Conservation (phyloP, 139 green algal genomes). For the Haematococcus lacustris region DNA sequence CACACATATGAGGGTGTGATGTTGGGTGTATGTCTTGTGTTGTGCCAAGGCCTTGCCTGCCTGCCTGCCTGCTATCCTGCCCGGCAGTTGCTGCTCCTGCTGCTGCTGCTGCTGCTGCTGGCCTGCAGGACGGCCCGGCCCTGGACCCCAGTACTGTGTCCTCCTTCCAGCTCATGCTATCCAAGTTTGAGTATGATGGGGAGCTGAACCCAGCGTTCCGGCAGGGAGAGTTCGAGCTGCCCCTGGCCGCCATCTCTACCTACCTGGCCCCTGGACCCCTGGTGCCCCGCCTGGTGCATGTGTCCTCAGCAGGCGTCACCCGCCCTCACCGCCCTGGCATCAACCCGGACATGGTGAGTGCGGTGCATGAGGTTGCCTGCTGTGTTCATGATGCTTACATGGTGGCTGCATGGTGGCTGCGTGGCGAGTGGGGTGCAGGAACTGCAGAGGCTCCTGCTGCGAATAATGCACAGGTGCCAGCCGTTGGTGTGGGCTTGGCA, state of each 20-base stretch:
- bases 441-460: too few relatives aligned
- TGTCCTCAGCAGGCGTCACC: slow-evolving; percentile 72
- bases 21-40: too few relatives aligned
- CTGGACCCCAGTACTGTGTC: slow-evolving; percentile 55
- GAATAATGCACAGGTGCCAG: not conserved
- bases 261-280: slow-evolving; percentile 35
- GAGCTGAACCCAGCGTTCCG: slow-evolving; percentile 83
- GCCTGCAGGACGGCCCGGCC: slow-evolving; percentile 13
- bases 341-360: slow-evolving; percentile 24
- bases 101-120: not conserved
- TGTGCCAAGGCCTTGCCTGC: not conserved
- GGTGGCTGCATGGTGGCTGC: not conserved
- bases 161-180: slow-evolving; percentile 79
- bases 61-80: not conserved
- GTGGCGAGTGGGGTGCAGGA: not conserved
- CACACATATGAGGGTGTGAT: too few relatives aligned
- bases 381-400: not conserved
- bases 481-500: not conserved
- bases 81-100: not conserved
- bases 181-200: slow-evolving; percentile 94
- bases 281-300: slow-evolving; percentile 49
- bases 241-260: slow-evolving; percentile 50
- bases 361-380: not conserved
- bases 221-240: slow-evolving; percentile 70
- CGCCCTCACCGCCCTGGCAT: slow-evolving; percentile 66